Conservation (phyloP, 148 eudicot genomes). For the Simmondsia chinensis region DNA sequence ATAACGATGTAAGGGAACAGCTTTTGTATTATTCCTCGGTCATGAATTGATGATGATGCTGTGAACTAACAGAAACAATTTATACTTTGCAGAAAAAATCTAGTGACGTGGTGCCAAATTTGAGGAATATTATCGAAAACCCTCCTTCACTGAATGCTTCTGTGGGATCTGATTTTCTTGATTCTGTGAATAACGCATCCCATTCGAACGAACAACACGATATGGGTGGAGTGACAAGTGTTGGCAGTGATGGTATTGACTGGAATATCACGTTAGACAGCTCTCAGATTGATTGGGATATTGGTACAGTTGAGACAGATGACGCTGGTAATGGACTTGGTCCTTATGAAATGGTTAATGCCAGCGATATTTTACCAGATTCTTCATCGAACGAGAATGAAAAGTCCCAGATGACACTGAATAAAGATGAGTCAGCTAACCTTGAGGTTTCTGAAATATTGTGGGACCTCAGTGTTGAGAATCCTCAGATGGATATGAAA, state of each 20-base stretch:
- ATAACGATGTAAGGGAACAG: conserved; percentile 49
- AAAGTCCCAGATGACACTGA: conserved; percentile 19
- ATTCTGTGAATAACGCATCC: conserved; percentile 21
- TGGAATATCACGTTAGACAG: conserved; percentile 89
- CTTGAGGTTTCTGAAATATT: conserved; percentile 50
- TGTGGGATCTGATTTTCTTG: conserved; percentile 37
- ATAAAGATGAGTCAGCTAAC: conserved; percentile 25
- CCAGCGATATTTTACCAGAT: conserved; percentile 56
- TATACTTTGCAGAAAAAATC: conserved; percentile 31
- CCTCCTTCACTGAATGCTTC: conserved; percentile 49
- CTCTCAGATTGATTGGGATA: conserved; percentile 98
- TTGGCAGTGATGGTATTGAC: conserved; percentile 52
- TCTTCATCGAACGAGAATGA: conserved; percentile 27
- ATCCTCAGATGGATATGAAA: conserved; percentile 33
- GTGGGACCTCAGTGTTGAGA: conserved; percentile 82
- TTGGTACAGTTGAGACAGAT: conserved; percentile 66
- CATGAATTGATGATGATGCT: conserved; percentile 1
- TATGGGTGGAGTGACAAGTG: conserved; percentile 21
- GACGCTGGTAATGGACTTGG: conserved; percentile 75
- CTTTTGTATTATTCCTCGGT: not conserved
- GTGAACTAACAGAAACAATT: conserved; percentile 1
- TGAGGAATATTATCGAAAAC: conserved; percentile 46
- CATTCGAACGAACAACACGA: conserved; percentile 24
- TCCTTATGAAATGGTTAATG: conserved; percentile 86
- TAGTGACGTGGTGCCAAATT: conserved; percentile 33